A percentile compares a stretch with the other conserved stretches of the same genome.
Conservation (phyloP, 176 grass and related monocot genomes). For the Oropetium thomaeum region DNA sequence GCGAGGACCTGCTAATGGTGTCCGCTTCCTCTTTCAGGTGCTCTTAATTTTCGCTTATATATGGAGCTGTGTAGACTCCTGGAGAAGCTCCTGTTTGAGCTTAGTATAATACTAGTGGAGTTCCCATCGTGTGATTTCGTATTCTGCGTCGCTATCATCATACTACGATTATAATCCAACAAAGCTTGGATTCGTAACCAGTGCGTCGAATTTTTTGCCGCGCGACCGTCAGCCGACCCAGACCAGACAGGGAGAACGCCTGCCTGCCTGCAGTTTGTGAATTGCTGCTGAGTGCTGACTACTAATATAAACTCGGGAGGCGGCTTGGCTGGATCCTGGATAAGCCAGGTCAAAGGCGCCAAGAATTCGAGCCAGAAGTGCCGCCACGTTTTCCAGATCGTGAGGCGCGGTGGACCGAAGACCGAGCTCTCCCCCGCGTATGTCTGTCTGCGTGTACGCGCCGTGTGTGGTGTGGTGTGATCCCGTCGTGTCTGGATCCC, state of each 20-base stretch:
- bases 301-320: neutral
- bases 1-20: no score
- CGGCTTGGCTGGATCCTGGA: neutral
- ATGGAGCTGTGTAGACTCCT: neutral
- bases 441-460: neutral
- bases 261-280: neutral
- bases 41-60: neutral
- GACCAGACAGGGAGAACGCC: neutral
- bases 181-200: neutral
- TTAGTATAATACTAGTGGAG: neutral
- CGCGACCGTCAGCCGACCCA: no score
- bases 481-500: neutral
- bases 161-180: neutral
- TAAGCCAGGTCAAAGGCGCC: conserved; percentile 11
- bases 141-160: neutral
- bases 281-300: no score
- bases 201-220: neutral
- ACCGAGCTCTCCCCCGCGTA: no score
- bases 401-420: neutral
- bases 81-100: neutral
- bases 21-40: neutral
- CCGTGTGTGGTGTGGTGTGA: no score
- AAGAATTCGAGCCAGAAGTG: neutral
- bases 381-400: conserved; percentile 23
- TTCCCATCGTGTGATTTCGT: neutral